Conservation (phyloP, 2,329 filamentous ascomycete genomes). For the Alternaria infectoria region DNA sequence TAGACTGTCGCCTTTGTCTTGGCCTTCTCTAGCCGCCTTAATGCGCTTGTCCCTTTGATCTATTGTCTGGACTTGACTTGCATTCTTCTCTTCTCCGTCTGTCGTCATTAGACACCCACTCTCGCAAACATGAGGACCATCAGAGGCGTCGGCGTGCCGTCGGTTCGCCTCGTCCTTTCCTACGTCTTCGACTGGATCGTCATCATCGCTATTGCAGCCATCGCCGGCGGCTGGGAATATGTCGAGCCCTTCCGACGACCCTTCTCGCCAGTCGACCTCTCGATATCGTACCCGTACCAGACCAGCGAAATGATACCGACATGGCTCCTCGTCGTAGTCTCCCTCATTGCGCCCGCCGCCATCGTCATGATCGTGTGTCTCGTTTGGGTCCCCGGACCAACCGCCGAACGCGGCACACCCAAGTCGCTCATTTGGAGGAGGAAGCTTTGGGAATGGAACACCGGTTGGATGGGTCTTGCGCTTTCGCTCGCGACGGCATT, state of each 20-base stretch:
- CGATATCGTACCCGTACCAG: conserved; percentile 79
- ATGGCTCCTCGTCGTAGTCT: conserved; percentile 68
- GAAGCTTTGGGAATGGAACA: conserved; percentile 91
- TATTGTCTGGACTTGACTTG: conserved; percentile 2
- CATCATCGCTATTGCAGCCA: conserved; percentile 64
- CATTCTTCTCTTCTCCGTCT: conserved; percentile 5
- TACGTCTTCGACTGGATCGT: conserved; percentile 79
- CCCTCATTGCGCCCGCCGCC: conserved; percentile 67
- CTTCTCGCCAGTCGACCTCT: conserved; percentile 74
- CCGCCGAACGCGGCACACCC: conserved; percentile 68
- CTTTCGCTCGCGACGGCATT: conserved; percentile 75
- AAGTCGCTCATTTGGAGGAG: conserved; percentile 73
- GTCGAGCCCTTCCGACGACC: conserved; percentile 71
- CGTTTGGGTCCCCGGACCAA: conserved; percentile 73
- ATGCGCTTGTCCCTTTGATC: conserved; percentile 20
- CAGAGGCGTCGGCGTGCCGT: conserved; percentile 42
- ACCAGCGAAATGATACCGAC: conserved; percentile 74
- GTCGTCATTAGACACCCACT: conserved; percentile 1
- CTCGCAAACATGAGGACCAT: conserved; percentile 32
- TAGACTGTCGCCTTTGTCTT: conserved; percentile 4
- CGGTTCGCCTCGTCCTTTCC: conserved; percentile 64
- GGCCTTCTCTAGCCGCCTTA: conserved; percentile 4
- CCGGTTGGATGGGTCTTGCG: conserved; percentile 81
- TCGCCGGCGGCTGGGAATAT: conserved; percentile 65
- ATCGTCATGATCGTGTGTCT: conserved; percentile 74